Conservation (phyloP, 805 yeast species). For the Metschnikowia cerradonensis region DNA sequence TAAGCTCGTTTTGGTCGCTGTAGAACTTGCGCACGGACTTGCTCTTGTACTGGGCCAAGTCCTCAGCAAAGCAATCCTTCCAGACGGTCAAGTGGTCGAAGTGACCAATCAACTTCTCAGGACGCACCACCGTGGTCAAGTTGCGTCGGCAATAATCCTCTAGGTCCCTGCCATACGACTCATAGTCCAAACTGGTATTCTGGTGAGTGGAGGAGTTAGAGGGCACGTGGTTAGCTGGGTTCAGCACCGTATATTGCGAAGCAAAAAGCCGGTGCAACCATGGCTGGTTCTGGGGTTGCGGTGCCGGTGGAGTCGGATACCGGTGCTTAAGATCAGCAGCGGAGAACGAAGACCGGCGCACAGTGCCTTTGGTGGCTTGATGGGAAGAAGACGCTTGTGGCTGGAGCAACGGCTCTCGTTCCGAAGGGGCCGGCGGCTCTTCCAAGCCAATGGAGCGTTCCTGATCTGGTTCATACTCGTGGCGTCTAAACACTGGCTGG, state of each 20-base stretch:
- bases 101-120: constrained; percentile 34
- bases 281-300: constrained; percentile 13
- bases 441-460: neutral
- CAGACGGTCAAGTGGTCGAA: constrained; percentile 28
- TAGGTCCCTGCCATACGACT: constrained; percentile 12
- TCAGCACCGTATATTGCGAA: constrained; percentile 28
- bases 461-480: neutral
- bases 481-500: neutral
- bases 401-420: neutral
- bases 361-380: neutral
- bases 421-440: neutral
- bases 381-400: neutral
- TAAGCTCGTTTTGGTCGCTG: constrained; percentile 54
- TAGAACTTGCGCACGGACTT: constrained; percentile 43
- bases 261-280: constrained; percentile 28
- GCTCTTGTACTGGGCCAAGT: constrained; percentile 20
- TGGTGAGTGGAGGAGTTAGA: constrained; percentile 9
- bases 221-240: constrained; percentile 19
- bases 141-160: constrained; percentile 25
- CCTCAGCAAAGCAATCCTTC: constrained; percentile 21
- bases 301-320: neutral
- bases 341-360: constrained; percentile 16
- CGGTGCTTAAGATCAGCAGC: constrained; percentile 13
- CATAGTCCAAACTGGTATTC: constrained; percentile 5
- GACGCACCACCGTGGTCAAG: constrained; percentile 24